A percentile compares a stretch with the other conserved stretches of the same genome.
Evolutionary conservation across 1,139 yeast genomes (phyloP).

Genomic region (Tardiomyces depauwii): DNA sequence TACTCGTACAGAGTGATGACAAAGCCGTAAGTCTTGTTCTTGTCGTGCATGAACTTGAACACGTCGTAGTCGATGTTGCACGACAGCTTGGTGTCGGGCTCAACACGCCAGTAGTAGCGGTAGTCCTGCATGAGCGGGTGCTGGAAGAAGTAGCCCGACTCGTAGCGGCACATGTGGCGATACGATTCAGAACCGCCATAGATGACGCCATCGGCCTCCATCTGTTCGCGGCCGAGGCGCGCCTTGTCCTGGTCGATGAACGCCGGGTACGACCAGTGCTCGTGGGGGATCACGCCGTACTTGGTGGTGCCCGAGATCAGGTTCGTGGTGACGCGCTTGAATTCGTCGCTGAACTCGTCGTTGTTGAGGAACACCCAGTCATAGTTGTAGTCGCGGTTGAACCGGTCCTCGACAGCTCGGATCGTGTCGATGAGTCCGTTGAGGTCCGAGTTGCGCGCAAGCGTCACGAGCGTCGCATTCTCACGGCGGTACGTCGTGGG

Average conservation of each 20-base stretch:
- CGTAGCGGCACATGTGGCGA: slow-evolving; percentile 85
- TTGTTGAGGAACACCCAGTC: slow-evolving; percentile 68
- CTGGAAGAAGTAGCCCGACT: slow-evolving; percentile 81
- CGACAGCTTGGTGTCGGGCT: slow-evolving; percentile 66
- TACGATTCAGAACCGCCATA: slow-evolving; percentile 60
- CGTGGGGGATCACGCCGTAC: slow-evolving; percentile 52
- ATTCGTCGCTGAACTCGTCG: slow-evolving; percentile 37
- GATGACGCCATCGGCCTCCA: slow-evolving; percentile 38
- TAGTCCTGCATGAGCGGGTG: slow-evolving; percentile 61
- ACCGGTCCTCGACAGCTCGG: slow-evolving; percentile 43
- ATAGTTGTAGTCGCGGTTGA: slow-evolving; percentile 48
- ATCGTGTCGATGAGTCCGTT: slow-evolving; percentile 8
- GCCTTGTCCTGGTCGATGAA: slow-evolving; percentile 52
- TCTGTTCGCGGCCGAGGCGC: slow-evolving; percentile 33
- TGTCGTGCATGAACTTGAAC: slow-evolving; percentile 69
- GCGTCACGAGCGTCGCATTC: slow-evolving; percentile 58
- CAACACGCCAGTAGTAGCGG: slow-evolving; percentile 92
- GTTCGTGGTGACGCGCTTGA: slow-evolving; percentile 32
- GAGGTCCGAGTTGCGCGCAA: slow-evolving; percentile 36
- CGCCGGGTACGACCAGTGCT: slow-evolving; percentile 67
- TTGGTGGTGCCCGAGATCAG: slow-evolving; percentile 49
- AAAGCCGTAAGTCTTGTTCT: slow-evolving; percentile 64
- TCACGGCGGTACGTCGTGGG: slow-evolving; percentile 14
- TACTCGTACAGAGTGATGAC: slow-evolving; percentile 77
- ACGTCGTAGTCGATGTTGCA: slow-evolving; percentile 79